These are phyloP conservation scores for Rickenella mellea DNA, from an alignment of 768 basidiomycete genomes.

Conservation along the genomic window DNA sequence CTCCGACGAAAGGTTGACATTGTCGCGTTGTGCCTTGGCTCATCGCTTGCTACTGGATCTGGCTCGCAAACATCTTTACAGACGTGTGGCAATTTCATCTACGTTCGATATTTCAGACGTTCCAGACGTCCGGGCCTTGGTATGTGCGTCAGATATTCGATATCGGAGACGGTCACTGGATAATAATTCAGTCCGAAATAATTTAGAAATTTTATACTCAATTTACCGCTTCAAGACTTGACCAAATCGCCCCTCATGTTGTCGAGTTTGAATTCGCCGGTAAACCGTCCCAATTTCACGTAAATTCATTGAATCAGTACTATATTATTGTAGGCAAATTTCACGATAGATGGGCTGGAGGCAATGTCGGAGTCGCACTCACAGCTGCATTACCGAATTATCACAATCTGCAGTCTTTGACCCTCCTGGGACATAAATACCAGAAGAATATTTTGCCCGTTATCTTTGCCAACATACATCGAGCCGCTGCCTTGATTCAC, in stretches of 20 bases:
- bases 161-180: background rate
- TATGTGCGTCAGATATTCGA: background rate
- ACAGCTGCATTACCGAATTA: slow-evolving; percentile 11
- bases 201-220: background rate
- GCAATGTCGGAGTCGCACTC: slow-evolving; percentile 7
- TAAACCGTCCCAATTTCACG: slow-evolving; percentile 14
- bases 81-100: background rate
- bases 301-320: background rate
- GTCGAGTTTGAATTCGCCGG: slow-evolving; percentile 35
- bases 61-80: background rate
- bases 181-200: background rate
- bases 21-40: background rate
- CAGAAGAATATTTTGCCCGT: slow-evolving; percentile 8
- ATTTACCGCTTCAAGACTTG: slow-evolving; percentile 17
- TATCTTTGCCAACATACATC: too few relatives aligned
- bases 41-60: background rate
- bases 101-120: background rate
- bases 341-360: slow-evolving; percentile 13
- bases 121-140: background rate
- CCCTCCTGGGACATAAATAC: slow-evolving; percentile 6
- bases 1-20: background rate
- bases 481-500: too few relatives aligned
- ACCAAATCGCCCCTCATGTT: slow-evolving; percentile 31
- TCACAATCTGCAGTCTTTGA: slow-evolving; percentile 10
- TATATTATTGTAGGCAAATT: background rate